Conservation (phyloP, 78 protist species). For the slime mould (Dictyostelium discoideum) region dicty_2.7 NC_007089.4:1278501-1279000, state of each 20-base stretch:
- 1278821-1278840: constrained; percentile 12
- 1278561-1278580: background rate
- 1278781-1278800: background rate
- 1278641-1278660: constrained; percentile 11
- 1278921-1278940: background rate
- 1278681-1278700: constrained; percentile 14
- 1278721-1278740: background rate
- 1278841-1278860: constrained; percentile 8
- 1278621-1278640: constrained; percentile 28
- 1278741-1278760: background rate
- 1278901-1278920: background rate
- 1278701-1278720: background rate
- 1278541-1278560: constrained; percentile 12
- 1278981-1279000: constrained; percentile 17
- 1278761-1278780: background rate
- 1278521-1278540: background rate
- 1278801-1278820: constrained; percentile 2
- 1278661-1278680: constrained; percentile 22
- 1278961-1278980: constrained; percentile 7
- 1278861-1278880: background rate
- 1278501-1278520: constrained; percentile 30
- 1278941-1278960: background rate
- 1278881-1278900: background rate
- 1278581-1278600: background rate
- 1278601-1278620: background rate